A percentile compares a stretch with the other conserved stretches of the same genome.
Evolutionary conservation across 768 basidiomycete genomes (phyloP).

Genomic region (Termitomyces sp.): DNA sequence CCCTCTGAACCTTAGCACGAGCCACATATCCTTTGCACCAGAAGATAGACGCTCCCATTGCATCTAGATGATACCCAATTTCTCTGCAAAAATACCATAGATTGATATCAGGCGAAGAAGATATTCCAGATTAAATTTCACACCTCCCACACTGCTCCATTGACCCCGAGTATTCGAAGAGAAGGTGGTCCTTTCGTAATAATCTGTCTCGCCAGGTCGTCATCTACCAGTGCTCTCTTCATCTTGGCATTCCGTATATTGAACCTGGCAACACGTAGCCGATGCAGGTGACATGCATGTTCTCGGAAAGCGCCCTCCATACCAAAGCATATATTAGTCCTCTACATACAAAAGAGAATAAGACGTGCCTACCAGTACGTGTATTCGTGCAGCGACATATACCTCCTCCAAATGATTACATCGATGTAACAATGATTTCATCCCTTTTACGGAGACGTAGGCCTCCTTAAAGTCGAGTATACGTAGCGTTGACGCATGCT

Average conservation of each 20-base stretch:
- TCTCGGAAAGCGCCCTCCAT: constrained; percentile 26
- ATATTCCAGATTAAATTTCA: background rate
- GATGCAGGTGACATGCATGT: constrained; percentile 15
- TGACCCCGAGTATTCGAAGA: constrained; percentile 29
- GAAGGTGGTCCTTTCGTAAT: constrained; percentile 22
- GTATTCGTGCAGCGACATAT: constrained; percentile 25
- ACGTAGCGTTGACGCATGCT: constrained; percentile 27
- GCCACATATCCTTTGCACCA: constrained; percentile 1
- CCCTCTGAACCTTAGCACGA: background rate
- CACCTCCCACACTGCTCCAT: constrained; percentile 34
- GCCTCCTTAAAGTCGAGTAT: constrained; percentile 20
- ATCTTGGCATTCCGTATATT: constrained; percentile 29
- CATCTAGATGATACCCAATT: constrained; percentile 14
- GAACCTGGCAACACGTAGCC: constrained; percentile 32
- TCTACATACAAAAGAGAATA: background rate
- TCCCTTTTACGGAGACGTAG: constrained; percentile 15
- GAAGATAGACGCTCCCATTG: constrained; percentile 6
- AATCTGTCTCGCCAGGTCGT: constrained; percentile 22
- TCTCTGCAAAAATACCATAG: constrained; percentile 6
- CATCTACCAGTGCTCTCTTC: constrained; percentile 17
- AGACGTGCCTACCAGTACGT: constrained; percentile 29
- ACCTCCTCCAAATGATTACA: constrained; percentile 37
- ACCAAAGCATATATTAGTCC: background rate
- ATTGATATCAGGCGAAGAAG: background rate
- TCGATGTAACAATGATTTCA: constrained; percentile 25